Evolutionary conservation across 2,329 filamentous ascomycete genomes (phyloP), one percentile per base, ranked within the genome.

Genomic region (Hypoxylon sp.): DNA sequence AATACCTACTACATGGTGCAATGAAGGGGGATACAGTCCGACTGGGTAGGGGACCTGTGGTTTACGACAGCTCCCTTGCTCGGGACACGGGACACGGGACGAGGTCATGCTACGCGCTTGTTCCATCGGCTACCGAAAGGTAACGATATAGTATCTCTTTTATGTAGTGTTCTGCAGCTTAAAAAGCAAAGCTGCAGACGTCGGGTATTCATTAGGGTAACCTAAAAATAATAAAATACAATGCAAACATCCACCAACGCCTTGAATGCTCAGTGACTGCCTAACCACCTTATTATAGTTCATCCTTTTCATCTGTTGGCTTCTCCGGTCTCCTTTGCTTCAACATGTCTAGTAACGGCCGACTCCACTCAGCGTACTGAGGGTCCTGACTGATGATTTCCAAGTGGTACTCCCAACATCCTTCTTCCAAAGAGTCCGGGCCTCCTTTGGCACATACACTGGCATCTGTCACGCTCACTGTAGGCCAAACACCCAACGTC

Each of bases 391-490:
- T 50, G 10, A 76, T 74, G 10, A 29, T 58, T 26, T 67, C 67
- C 2, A 88, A 80, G 63, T 87, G 83, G 74, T 85, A 86, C 71
- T 88, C 87, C 88, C 87, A 89, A 76, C 88, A 90, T 44, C 85
- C 86, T 65, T 88, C 85, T 1, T 79, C 80, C 26, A 80, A 52
- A 39, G 79, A 77, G 14, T 69, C 73, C 17, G 69, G 66, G 13
- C 74, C 78, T 2, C 72, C 75, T 14, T 70, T 70, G 44, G 73
- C 76, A 50, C 84, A 87, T 52, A 78, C 70, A 61, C 73, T 72
- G 19, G 82, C 80, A 24, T 76, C 76, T 42, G 76, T 72, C 53
- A 78, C 78, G 3, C 74, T 70, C 19, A 70, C 70, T 22, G 70
- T 80, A 0, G 88, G 88, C 88, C 88, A 91, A 68, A 87, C 79